Base-by-base conservation (phyloP, 148 eudicot genomes). In the Rhododendron simsii region DNA sequence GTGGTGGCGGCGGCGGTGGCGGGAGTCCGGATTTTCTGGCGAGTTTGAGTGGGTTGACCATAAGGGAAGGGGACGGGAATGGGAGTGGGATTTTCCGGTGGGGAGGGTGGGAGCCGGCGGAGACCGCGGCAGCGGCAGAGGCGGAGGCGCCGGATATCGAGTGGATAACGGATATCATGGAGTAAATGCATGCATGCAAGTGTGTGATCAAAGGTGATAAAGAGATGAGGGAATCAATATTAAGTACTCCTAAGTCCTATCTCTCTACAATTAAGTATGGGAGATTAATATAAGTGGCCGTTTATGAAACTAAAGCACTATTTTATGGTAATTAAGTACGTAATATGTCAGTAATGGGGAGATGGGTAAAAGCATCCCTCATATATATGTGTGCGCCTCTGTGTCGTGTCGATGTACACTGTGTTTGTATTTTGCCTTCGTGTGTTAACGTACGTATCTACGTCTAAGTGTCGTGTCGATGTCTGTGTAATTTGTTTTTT, bases 31-130 rank as follows among this genome's bases (percentile, higher is more conserved):
- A 78, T 47, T 78, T 78, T 78, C 33, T 78, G 35, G 81, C 81
- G 2, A 78, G 81, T n/a, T 78, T 78, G 30, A 78, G 81, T n/a
- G 81, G 81, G 33, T 45, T 78, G 53, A 78, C 26, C 15, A 45
- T 78, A 44, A 45, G 35, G 33, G 81, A 47, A 78, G 81, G 81
- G 12, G 81, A 78, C 4, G 53, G 30, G 30, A 78, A 10, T 44
- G 81, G 76, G 39, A 30, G 39, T 28, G 76, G 39, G 13, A 71
- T 71, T 30, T 71, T 71, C 39, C 76, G 16, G 37, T 71, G 76
- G 76, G 18, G 76, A 28, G 39, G 4, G 39, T 30, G 39, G 76
- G 18, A 28, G 76, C 15, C 35, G 39, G 14, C 39, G 8, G 20
- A 3, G 20, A 15, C 59, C 1, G 37, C 6, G 5, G 75, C 37